Percentiles rank a stretch among this genome's conserved stretches.
Conservation (phyloP, 495 filamentous ascomycete species). For the Hypoxylon cercidicola region DNA sequence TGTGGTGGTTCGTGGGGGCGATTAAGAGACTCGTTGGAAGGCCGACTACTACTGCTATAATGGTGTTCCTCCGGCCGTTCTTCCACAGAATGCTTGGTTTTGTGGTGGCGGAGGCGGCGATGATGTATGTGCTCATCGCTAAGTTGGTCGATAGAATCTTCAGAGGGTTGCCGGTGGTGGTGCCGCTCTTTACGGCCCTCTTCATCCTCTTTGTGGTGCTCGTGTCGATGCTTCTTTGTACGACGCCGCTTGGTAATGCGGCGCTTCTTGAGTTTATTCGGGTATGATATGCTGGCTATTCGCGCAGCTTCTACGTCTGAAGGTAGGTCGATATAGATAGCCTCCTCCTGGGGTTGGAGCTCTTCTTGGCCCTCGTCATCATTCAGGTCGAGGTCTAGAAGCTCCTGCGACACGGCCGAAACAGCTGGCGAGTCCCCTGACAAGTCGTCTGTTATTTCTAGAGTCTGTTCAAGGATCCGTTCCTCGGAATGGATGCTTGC, state of each 20-base stretch:
- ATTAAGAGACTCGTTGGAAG: conserved; percentile 31
- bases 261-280: conserved; percentile 62
- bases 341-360: conserved; percentile 42
- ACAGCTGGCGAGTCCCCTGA: conserved; percentile 55
- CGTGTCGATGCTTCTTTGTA: conserved; percentile 47
- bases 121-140: conserved; percentile 40
- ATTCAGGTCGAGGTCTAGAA: conserved; percentile 55
- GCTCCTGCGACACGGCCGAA: conserved; percentile 51
- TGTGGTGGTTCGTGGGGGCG: conserved; percentile 34
- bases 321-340: conserved; percentile 48
- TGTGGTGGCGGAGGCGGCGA: conserved; percentile 38
- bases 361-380: conserved; percentile 52
- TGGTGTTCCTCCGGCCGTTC: conserved; percentile 20
- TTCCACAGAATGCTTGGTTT: conserved; percentile 29
- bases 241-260: conserved; percentile 54
- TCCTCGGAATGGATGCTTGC: conserved; percentile 27
- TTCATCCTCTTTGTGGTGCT: conserved; percentile 40
- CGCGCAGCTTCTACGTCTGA: conserved; percentile 56
- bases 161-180: conserved; percentile 47
- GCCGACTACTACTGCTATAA: conserved; percentile 25
- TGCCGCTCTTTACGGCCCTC: conserved; percentile 33
- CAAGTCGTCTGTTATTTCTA: conserved; percentile 43
- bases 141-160: conserved; percentile 46
- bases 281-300: conserved; percentile 52
- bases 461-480: conserved; percentile 9